phyloP scores from a whole-genome alignment of 352 stramenopile species.

The Elongisporangium prolatum region DNA sequence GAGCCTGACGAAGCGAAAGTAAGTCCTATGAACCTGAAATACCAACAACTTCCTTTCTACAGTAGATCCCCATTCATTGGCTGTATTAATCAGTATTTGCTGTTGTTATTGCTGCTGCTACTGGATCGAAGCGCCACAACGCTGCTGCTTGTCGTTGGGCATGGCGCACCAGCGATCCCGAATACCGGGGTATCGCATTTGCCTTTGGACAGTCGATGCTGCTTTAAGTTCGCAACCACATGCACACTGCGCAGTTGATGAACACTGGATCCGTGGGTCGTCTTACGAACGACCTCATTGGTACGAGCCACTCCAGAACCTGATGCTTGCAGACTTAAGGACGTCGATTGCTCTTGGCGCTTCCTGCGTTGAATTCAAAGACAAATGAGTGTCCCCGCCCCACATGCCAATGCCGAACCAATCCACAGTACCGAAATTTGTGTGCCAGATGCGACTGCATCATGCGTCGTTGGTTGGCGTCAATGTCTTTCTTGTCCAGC shows the following conservation, averaged over 20 bases:
- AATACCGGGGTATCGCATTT: conserved; percentile 17
- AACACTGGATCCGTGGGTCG: conserved; percentile 41
- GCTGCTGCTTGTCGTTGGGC: conserved; percentile 14
- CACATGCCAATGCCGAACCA: background rate
- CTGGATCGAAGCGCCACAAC: conserved; percentile 24
- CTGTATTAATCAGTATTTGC: conserved; percentile 28
- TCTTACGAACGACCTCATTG: background rate
- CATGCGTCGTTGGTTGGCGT: conserved; percentile 67
- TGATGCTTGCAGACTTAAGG: background rate
- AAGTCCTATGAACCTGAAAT: conserved; percentile 4
- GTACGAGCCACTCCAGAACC: background rate
- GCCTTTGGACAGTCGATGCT: conserved; percentile 1
- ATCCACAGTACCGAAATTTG: conserved; percentile 47
- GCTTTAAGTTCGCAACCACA: conserved; percentile 9
- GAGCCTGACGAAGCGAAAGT: conserved; percentile 48
- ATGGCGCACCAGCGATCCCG: conserved; percentile 35
- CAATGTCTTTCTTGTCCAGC: conserved; percentile 71
- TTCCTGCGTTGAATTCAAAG: conserved; percentile 12
- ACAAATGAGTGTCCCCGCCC: background rate
- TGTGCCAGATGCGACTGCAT: conserved; percentile 77
- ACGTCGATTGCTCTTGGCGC: conserved; percentile 16
- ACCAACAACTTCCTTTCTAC: background rate
- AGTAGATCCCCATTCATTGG: no score
- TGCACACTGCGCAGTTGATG: conserved; percentile 44
- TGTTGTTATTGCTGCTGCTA: conserved; percentile 31